Base-by-base conservation (phyloP, 495 filamentous ascomycete genomes). In the Letharia lupina region DNA sequence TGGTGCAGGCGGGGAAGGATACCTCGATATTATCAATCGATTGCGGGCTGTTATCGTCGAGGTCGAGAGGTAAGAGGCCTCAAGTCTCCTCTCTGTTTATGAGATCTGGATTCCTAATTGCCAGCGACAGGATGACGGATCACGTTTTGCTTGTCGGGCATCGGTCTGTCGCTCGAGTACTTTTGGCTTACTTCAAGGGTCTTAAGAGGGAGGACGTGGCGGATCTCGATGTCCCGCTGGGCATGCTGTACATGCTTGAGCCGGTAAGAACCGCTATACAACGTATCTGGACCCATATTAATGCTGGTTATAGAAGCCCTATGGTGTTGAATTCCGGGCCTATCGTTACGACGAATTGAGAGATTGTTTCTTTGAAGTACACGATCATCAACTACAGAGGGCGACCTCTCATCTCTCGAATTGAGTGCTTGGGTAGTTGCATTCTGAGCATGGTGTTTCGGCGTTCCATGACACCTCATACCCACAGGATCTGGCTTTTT, bases 21-120 rank as follows among this genome's bases (percentile, higher is more conserved):
- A 98, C 69, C 84, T 98, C 16, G 93, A 98, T 75, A 89, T 98
- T 62, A 96, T 98, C 77, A 95, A 94, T 75, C 89, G 94, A 28
- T 83, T 97, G 6, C 88, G 91, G n/a, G 85, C 94, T 56, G 93
- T 98, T 75, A 96, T 98, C 67, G 89, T 95, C 66, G 94, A 98
- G 78, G 52, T 28, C 23, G 23, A 28, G 23, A 28, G 23, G 23
- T 28, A 28, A 28, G 23, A 28, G 23, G 23, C 23, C 23, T 28
- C 23, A 28, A 28, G 23, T 28, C 23, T 28, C 23, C 23, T 28
- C 23, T 28, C 23, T 28, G 23, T 28, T 28, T 28, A 28, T 28
- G 23, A 28, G 23, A 28, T 28, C 23, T 28, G 23, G 23, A 28
- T 28, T 28, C 23, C 23, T 28, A 28, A 28, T 28, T 28, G 23